Conservation (phyloP, 495 filamentous ascomycete species). For the Aspergillus asperescens region DNA sequence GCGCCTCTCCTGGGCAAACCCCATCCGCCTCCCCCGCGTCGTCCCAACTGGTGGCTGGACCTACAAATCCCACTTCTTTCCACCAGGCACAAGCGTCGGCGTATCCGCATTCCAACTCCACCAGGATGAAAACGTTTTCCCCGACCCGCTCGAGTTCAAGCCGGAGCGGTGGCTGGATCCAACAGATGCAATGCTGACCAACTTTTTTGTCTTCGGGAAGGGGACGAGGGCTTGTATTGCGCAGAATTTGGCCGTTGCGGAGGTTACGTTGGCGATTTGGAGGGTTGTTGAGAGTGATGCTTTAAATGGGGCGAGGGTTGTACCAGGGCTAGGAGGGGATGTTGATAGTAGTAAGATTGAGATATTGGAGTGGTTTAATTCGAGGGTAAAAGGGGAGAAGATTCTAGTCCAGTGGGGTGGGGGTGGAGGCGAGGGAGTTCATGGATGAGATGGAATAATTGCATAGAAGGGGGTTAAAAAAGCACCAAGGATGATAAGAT, state of each 20-base stretch:
- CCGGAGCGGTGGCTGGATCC: constrained; percentile 48
- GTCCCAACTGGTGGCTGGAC: constrained; percentile 38
- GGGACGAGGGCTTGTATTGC: constrained; percentile 49
- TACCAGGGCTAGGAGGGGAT: too few species aligned
- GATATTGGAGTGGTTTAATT: constrained; percentile 50
- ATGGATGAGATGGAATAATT: not conserved
- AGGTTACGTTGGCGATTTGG: constrained; percentile 35
- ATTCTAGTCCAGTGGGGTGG: constrained; percentile 24
- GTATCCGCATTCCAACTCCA: constrained; percentile 40
- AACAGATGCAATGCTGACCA: constrained; percentile 33
- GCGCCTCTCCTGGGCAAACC: constrained; percentile 45
- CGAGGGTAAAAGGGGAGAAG: constrained; percentile 25
- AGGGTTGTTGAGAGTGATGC: constrained; percentile 34
- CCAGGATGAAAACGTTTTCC: constrained; percentile 40
- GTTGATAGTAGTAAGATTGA: constrained; percentile 35
- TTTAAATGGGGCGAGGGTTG: constrained; percentile 34
- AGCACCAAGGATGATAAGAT: not conserved
- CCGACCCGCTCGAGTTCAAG: constrained; percentile 36
- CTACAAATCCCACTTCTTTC: constrained; percentile 33
- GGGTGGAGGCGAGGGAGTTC: too few species aligned
- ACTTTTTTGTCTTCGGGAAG: constrained; percentile 45
- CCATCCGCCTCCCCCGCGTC: constrained; percentile 42
- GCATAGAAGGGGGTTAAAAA: not conserved
- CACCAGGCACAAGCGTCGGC: constrained; percentile 42
- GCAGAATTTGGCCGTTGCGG: constrained; percentile 39